phyloP scores from a whole-genome alignment of 2,329 filamentous ascomycete species.

The Lachnum nothofagi region DNA sequence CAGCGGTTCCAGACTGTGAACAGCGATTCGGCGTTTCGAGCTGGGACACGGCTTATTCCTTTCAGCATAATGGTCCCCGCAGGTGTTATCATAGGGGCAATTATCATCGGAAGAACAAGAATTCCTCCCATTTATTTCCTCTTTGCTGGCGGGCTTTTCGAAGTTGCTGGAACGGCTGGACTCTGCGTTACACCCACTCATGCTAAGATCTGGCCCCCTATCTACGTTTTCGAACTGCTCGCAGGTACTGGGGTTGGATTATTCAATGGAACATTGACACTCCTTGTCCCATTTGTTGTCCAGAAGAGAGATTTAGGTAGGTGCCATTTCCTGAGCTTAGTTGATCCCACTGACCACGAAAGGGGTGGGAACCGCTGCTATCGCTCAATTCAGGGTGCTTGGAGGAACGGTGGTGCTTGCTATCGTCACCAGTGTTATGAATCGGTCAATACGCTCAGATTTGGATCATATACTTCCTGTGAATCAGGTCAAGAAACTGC shows the following conservation, averaged over 20 bases:
- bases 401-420: slow-evolving; percentile 1
- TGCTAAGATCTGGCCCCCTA: not conserved
- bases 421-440: slow-evolving; percentile 1
- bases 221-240: slow-evolving; percentile 5
- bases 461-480: not conserved
- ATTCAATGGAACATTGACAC: not conserved
- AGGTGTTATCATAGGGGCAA: not conserved
- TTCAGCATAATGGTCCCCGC: not conserved
- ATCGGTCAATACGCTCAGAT: not conserved
- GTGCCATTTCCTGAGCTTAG: not conserved
- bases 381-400: slow-evolving; percentile 1
- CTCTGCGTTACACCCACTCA: not conserved
- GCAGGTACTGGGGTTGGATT: slow-evolving; percentile 1
- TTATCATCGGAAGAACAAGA: not conserved
- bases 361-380: not conserved
- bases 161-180: not conserved
- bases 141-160: not conserved
- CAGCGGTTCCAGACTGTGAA: slow-evolving; percentile 1
- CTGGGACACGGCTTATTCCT: not conserved
- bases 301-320: slow-evolving; percentile 1
- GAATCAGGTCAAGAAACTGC: not conserved
- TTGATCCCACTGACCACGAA: not conserved
- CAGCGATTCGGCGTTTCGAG: not conserved
- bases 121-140: not conserved
- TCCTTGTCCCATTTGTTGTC: not conserved